Percentiles rank a stretch among this genome's conserved stretches.
These are phyloP conservation scores for Biscogniauxia sp. DNA, from an alignment of 2,329 filamentous ascomycete species.

Conservation along the genomic window DNA sequence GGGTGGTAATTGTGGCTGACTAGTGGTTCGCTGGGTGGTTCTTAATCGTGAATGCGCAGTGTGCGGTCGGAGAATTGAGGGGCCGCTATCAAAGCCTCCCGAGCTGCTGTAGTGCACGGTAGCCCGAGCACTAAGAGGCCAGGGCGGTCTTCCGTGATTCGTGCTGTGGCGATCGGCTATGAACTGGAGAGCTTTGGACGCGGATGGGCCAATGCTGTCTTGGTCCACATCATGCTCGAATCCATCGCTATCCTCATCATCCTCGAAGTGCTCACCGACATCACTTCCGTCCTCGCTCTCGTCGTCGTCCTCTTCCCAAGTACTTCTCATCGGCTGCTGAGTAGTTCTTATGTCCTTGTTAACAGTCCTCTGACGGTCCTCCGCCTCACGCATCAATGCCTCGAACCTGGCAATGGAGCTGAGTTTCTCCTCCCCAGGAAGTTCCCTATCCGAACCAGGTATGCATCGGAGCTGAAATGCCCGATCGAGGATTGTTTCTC, in stretches of 20 bases:
- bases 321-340: conserved; percentile 43
- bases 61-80: conserved; percentile 46
- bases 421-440: conserved; percentile 59
- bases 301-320: conserved; percentile 50
- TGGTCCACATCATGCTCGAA: conserved; percentile 33
- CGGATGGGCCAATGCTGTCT: conserved; percentile 42
- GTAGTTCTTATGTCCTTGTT: conserved; percentile 36
- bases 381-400: conserved; percentile 61
- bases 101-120: conserved; percentile 24
- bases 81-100: conserved; percentile 29
- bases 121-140: conserved; percentile 37
- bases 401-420: conserved; percentile 65
- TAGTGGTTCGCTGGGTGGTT: conserved; percentile 47
- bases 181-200: conserved; percentile 51
- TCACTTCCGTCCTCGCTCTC: conserved; percentile 44
- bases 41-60: conserved; percentile 51
- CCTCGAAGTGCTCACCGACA: conserved; percentile 37
- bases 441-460: conserved; percentile 54
- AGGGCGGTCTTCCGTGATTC: conserved; percentile 22
- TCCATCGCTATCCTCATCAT: conserved; percentile 34
- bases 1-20: conserved; percentile 45
- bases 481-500: conserved; percentile 66
- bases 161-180: conserved; percentile 45
- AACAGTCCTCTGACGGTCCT: conserved; percentile 43
- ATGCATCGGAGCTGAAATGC: conserved; percentile 64